Base-by-base conservation (phyloP, 148 eudicot species). In the Agrostemma githago region DNA sequence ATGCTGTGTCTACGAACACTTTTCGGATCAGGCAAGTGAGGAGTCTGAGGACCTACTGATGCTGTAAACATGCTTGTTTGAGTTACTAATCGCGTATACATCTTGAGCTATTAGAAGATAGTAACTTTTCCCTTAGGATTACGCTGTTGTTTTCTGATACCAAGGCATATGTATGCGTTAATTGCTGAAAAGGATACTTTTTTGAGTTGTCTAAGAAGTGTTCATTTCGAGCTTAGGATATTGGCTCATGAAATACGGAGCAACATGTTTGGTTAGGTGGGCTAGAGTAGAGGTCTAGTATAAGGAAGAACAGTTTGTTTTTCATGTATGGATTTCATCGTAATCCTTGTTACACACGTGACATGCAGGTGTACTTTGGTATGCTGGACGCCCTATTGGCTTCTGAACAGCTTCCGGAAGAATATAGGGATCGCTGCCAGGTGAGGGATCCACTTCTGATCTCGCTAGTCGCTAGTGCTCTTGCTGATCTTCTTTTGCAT, bases 341-440 rank as follows among this genome's bases (percentile, higher is more conserved):
- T 57, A 41, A 14, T 43, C 12, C 16, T 40, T 41, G 60, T 17
- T 19, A 57, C 26, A 19, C 72, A 26, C 34, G 1, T 26, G 34
- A 26, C 34, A 76, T 75, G 74, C 86, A 93, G 98, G 98, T 93
- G 4, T 93, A 93, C 83, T 93, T 93, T 72, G 95, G 95, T 17
- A 93, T 93, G 98, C 90, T 93, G 72, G 98, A 93, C 60, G 98
- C 98, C 38, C 84, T 93, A 71, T 86, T 93, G 84, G 92, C 97
- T 79, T 91, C 97, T 56, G 97, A 91, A 78, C 89, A 84, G 78
- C 89, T 93, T 37, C 98, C 98, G 4, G 98, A 91, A 84, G 98
- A 93, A 74, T 93, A 84, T 57, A 88, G 91, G 79, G 83, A 89
- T 72, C 91, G 87, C 19, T 88, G 85, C 76, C 98, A 93, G 89